Conservation (phyloP, 768 basidiomycete genomes). For the Phlebiopsis flavidoalba region DNA sequence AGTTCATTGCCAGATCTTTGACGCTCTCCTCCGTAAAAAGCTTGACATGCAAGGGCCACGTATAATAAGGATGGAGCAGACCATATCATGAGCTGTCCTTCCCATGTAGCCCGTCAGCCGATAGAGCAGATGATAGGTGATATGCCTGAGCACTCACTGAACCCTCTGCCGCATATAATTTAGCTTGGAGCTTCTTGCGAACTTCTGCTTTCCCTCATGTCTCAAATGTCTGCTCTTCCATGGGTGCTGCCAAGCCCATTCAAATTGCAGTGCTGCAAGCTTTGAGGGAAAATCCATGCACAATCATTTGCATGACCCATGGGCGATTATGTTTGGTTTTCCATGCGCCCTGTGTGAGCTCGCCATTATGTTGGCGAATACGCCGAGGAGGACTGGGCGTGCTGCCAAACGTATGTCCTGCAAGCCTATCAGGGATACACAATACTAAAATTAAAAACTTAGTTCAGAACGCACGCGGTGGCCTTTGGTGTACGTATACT, state of each 20-base stretch:
- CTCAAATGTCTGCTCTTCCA: conserved; percentile 62
- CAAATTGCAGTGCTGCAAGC: conserved; percentile 71
- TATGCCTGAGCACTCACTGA: background rate
- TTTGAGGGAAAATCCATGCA: conserved; percentile 80
- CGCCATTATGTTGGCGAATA: conserved; percentile 80
- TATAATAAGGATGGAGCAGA: conserved; percentile 63
- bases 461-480: conserved; percentile 28
- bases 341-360: conserved; percentile 63
- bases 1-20: conserved; percentile 46
- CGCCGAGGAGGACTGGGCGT: conserved; percentile 63
- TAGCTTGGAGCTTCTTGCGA: background rate
- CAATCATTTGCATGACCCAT: conserved; percentile 85
- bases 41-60: conserved; percentile 72
- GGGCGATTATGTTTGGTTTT: conserved; percentile 58
- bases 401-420: conserved; percentile 75
- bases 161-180: background rate
- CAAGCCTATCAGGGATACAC: background rate
- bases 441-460: background rate
- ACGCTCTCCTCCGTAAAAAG: conserved; percentile 65
- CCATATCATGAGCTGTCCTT: conserved; percentile 60
- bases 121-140: background rate
- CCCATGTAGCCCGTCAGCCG: background rate
- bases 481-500: conserved; percentile 52
- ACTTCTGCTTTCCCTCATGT: conserved; percentile 32
- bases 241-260: conserved; percentile 87